Evolutionary conservation across 176 grass and related monocot genomes (phyloP).

Genomic region (Aegilops tauschii): DNA sequence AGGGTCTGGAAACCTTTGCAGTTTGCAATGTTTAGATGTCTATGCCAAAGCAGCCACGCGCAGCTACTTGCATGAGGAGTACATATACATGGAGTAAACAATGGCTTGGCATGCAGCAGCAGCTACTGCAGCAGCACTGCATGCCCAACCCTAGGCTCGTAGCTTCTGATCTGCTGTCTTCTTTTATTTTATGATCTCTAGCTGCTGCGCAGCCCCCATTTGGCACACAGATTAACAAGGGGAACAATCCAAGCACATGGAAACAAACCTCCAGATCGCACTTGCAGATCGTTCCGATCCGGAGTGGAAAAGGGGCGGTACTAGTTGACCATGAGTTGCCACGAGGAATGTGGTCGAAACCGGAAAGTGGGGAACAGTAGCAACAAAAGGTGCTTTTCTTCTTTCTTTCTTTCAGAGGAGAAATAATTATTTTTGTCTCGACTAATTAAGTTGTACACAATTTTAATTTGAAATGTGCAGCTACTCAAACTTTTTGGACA

Average conservation of each 20-base stretch:
- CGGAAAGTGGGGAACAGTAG: not conserved
- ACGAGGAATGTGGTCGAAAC: not conserved
- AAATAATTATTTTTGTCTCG: not conserved
- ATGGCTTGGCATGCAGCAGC: not conserved
- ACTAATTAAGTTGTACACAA: not conserved
- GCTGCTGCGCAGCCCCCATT: slow-evolving; percentile 43
- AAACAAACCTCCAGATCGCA: slow-evolving; percentile 44
- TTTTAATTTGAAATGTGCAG: not conserved
- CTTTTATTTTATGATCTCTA: slow-evolving; percentile 40
- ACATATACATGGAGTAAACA: slow-evolving; percentile 22
- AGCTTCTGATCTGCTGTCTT: slow-evolving; percentile 48
- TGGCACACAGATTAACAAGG: slow-evolving; percentile 64
- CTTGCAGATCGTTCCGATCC: not conserved
- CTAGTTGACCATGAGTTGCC: not conserved
- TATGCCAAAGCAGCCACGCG: slow-evolving; percentile 44
- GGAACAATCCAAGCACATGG: slow-evolving; percentile 43
- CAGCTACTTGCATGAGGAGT: not conserved
- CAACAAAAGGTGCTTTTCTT: not conserved
- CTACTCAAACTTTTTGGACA: not conserved
- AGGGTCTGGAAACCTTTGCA: slow-evolving; percentile 23
- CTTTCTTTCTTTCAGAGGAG: not conserved
- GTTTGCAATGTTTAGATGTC: slow-evolving; percentile 48
- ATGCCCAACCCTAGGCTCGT: slow-evolving; percentile 38
- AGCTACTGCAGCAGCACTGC: slow-evolving; percentile 12
- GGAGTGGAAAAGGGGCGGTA: not conserved